Percentiles rank a stretch among this genome's conserved stretches.
Conservation (phyloP, 1,284 basidiomycete species). For the Boletus sp. region DNA sequence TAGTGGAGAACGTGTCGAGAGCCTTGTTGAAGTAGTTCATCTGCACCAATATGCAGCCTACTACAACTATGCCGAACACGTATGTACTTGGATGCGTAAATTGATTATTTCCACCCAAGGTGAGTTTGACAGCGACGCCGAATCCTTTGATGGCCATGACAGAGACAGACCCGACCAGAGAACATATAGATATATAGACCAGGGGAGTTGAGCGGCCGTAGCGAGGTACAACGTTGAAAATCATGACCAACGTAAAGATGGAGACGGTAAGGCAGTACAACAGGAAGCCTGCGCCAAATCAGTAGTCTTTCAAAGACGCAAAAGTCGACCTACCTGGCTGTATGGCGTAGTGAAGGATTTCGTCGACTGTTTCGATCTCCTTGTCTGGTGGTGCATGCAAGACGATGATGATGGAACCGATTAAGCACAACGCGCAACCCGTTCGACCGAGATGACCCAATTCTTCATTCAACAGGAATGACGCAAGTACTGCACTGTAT, state of each 20-base stretch:
- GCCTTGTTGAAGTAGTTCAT: conserved; percentile 99
- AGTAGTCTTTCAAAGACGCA: conserved; percentile 1
- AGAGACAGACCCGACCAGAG: conserved; percentile 81
- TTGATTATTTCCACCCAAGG: conserved; percentile 92
- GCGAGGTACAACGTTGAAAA: conserved; percentile 82
- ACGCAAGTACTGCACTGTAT: conserved; percentile 84
- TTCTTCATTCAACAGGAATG: conserved; percentile 90
- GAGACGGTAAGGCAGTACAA: conserved; percentile 85
- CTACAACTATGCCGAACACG: conserved; percentile 84
- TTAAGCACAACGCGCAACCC: conserved; percentile 88
- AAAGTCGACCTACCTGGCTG: conserved; percentile 71
- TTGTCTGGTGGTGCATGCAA: conserved; percentile 97
- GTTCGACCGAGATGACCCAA: conserved; percentile 90
- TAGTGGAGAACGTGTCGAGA: conserved; percentile 94
- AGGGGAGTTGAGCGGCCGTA: conserved; percentile 87
- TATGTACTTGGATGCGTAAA: conserved; percentile 94
- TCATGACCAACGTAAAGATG: conserved; percentile 82
- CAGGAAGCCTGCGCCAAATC: conserved; percentile 64
- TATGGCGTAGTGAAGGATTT: conserved; percentile 86
- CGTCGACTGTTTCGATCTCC: conserved; percentile 89
- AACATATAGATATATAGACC: conserved; percentile 94
- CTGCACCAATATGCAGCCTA: conserved; percentile 87
- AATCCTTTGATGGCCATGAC: conserved; percentile 97
- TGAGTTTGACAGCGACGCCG: conserved; percentile 94
- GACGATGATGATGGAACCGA: conserved; percentile 93